Evolutionary conservation across 2,329 filamentous ascomycete genomes (phyloP).

Genomic region (Pochonia chlamydosporia): DNA sequence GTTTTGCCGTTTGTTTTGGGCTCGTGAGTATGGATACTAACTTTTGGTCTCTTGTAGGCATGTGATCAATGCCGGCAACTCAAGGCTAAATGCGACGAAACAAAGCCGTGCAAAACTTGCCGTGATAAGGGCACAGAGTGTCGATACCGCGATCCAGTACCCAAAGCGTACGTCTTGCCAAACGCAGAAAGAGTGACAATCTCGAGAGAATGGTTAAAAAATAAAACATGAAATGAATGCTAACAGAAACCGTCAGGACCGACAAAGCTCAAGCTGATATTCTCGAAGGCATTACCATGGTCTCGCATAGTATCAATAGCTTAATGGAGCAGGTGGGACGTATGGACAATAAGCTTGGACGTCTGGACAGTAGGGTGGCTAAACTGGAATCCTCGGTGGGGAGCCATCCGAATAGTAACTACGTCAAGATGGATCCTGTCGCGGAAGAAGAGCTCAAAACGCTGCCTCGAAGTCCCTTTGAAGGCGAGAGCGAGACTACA

Average conservation of each 20-base stretch:
- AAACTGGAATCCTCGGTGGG: constrained; percentile 27
- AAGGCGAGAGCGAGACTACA: constrained; percentile 7
- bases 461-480: constrained; percentile 15
- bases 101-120: constrained; percentile 78
- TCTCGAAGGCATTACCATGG: constrained; percentile 43
- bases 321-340: constrained; percentile 31
- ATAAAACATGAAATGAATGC: background rate
- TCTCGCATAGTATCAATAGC: constrained; percentile 31
- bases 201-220: too few relatives aligned
- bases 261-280: constrained; percentile 58
- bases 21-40: constrained; percentile 6
- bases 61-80: constrained; percentile 84
- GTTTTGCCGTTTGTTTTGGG: background rate
- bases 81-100: constrained; percentile 90
- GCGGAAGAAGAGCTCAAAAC: constrained; percentile 24
- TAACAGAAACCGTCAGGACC: constrained; percentile 32
- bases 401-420: constrained; percentile 11
- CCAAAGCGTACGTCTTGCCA: constrained; percentile 64
- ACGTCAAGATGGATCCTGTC: constrained; percentile 21
- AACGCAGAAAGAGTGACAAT: background rate
- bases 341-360: too few relatives aligned
- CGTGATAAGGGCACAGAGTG: constrained; percentile 79
- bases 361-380: constrained; percentile 30
- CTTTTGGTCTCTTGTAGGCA: constrained; percentile 47
- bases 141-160: constrained; percentile 84